Percentiles rank a stretch among this genome's conserved stretches.
phyloP scores from a whole-genome alignment of 2,329 filamentous ascomycete genomes.

The Aspergillus pseudotamarii region DNA sequence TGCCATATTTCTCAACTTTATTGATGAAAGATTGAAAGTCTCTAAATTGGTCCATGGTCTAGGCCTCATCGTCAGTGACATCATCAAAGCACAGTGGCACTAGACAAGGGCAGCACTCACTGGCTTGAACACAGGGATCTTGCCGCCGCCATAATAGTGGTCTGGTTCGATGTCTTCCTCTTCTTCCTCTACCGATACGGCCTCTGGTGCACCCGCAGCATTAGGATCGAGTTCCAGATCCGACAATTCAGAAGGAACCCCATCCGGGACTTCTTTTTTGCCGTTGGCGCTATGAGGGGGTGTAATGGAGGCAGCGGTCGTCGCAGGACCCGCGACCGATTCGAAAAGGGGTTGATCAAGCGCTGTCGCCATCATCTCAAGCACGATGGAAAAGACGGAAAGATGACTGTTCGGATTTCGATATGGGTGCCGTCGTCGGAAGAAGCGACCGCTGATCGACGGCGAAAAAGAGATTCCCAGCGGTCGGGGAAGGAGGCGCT shows the following conservation, averaged over 20 bases:
- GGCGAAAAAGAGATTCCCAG: constrained; percentile 42
- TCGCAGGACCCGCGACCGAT: constrained; percentile 26
- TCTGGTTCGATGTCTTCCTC: constrained; percentile 80
- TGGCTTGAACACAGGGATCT: constrained; percentile 90
- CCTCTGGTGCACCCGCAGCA: constrained; percentile 26
- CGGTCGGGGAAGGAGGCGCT: constrained; percentile 39
- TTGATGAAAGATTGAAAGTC: constrained; percentile 91
- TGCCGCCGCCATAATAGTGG: constrained; percentile 80
- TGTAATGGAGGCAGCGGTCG: constrained; percentile 42
- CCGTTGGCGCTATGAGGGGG: constrained; percentile 48
- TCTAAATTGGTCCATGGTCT: constrained; percentile 89
- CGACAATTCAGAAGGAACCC: constrained; percentile 43
- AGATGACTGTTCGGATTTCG: constrained; percentile 14
- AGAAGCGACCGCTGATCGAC: constrained; percentile 49
- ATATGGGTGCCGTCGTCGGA: constrained; percentile 41
- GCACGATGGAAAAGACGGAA: constrained; percentile 12
- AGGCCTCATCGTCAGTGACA: constrained; percentile 2
- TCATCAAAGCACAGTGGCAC: constrained; percentile 9
- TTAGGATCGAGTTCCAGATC: constrained; percentile 45
- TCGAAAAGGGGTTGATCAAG: constrained; percentile 35
- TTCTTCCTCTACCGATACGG: constrained; percentile 57
- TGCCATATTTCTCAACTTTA: constrained; percentile 89
- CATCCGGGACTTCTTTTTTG: constrained; percentile 47
- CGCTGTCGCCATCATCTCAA: constrained; percentile 37
- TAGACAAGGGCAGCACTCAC: constrained; percentile 50